Conservation (phyloP, 2,329 filamentous ascomycete genomes). For the Aspergillus thermomutatus region DNA sequence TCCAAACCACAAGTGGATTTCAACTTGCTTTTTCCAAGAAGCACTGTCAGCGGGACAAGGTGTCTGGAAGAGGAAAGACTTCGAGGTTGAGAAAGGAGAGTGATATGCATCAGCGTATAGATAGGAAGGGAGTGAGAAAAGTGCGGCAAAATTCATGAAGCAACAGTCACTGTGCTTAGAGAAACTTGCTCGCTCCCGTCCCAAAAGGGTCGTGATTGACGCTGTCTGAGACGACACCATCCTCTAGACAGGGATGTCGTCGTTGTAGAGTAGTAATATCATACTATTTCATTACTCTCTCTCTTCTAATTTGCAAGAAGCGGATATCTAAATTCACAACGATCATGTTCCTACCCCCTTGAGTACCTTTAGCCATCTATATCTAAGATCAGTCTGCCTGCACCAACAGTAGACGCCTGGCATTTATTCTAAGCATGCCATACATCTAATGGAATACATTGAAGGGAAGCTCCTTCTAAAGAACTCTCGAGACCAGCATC, state of each 20-base stretch:
- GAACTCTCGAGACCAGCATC: neutral
- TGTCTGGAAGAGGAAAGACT: neutral
- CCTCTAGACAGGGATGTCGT: neutral
- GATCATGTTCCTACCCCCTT: neutral
- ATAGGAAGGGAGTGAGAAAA: neutral
- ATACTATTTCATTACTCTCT: neutral
- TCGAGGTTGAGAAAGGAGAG: neutral
- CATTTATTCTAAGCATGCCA: no score
- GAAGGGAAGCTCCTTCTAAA: neutral
- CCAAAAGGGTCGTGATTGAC: neutral
- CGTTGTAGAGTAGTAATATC: neutral
- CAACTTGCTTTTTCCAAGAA: neutral
- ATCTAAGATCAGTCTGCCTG: neutral
- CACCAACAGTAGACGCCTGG: neutral
- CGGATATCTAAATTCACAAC: neutral
- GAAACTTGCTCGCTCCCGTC: neutral
- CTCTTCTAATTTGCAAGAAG: neutral
- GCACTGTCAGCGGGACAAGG: neutral
- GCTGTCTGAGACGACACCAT: neutral
- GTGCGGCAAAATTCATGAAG: neutral
- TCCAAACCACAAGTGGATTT: neutral
- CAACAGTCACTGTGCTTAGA: neutral
- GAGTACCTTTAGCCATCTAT: neutral
- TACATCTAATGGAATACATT: neutral
- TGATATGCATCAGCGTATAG: neutral